Conservation (phyloP, 2,329 filamentous ascomycete species). For the Penicillium corylophilum region DNA sequence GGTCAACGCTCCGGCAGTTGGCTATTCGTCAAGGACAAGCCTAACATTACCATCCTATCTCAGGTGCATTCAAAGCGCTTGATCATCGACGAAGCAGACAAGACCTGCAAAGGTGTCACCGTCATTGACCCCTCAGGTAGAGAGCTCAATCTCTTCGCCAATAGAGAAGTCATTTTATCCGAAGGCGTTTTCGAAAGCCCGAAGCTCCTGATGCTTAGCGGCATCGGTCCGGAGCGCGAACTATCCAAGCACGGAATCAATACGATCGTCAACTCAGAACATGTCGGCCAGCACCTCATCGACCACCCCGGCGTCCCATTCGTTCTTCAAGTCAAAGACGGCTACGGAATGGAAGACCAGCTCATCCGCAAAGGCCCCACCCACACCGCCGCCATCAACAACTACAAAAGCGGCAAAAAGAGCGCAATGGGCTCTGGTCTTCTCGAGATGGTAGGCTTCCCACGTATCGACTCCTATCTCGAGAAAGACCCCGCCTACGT, state of each 20-base stretch:
- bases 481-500: too few relatives aligned
- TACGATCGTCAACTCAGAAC: slow-evolving; percentile 32
- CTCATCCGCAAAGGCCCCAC: slow-evolving; percentile 37
- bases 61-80: slow-evolving; percentile 53
- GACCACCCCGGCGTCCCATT: slow-evolving; percentile 46
- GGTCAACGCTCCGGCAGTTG: slow-evolving; percentile 56
- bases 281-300: slow-evolving; percentile 33
- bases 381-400: too few relatives aligned
- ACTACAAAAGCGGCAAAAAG: too few relatives aligned
- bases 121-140: slow-evolving; percentile 44
- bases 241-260: slow-evolving; percentile 34
- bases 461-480: too few relatives aligned
- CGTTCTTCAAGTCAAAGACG: slow-evolving; percentile 46
- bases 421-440: too few relatives aligned
- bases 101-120: slow-evolving; percentile 48
- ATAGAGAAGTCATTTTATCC: slow-evolving; percentile 50
- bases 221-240: slow-evolving; percentile 45
- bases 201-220: slow-evolving; percentile 53
- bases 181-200: slow-evolving; percentile 55
- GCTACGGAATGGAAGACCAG: slow-evolving; percentile 41
- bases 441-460: too few relatives aligned
- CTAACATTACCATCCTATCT: slow-evolving; percentile 56
- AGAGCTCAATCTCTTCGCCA: slow-evolving; percentile 50
- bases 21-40: slow-evolving; percentile 47
- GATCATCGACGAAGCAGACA: slow-evolving; percentile 50